These are phyloP conservation scores for Penicillium waksmanii DNA, from an alignment of 495 filamentous ascomycete species.

Conservation along the genomic window DNA sequence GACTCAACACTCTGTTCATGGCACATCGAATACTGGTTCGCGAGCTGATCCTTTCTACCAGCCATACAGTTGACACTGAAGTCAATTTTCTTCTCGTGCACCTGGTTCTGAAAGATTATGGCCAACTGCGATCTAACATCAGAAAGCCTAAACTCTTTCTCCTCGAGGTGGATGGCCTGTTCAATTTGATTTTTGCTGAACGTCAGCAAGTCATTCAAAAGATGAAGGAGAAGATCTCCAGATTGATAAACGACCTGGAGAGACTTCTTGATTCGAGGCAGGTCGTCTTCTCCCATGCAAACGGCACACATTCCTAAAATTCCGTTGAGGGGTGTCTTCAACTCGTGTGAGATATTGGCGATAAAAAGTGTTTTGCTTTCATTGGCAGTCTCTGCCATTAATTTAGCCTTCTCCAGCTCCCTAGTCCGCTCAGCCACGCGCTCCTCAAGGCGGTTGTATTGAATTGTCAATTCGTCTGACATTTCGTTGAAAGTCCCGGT, in stretches of 20 bases:
- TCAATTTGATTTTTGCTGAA: slow-evolving; percentile 96
- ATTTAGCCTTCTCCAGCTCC: slow-evolving; percentile 85
- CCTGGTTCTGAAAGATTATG: slow-evolving; percentile 88
- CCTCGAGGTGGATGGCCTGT: slow-evolving; percentile 74
- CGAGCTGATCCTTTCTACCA: slow-evolving; percentile 7
- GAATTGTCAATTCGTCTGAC: slow-evolving; percentile 85
- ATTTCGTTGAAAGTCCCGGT: slow-evolving; percentile 91
- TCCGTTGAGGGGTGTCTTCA: slow-evolving; percentile 90
- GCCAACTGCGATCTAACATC: slow-evolving; percentile 79
- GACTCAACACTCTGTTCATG: neutral
- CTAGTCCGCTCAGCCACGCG: slow-evolving; percentile 80
- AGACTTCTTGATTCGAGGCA: slow-evolving; percentile 73
- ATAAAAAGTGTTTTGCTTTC: slow-evolving; percentile 96
- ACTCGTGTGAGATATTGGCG: slow-evolving; percentile 92
- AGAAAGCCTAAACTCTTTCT: slow-evolving; percentile 79
- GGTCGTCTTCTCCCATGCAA: slow-evolving; percentile 86
- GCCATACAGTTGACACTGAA: slow-evolving; percentile 68
- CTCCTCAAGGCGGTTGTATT: slow-evolving; percentile 82
- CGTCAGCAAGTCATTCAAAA: slow-evolving; percentile 88
- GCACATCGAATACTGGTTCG: neutral
- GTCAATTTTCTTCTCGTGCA: slow-evolving; percentile 73
- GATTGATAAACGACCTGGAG: slow-evolving; percentile 88
- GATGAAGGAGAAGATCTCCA: slow-evolving; percentile 81
- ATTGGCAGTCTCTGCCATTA: slow-evolving; percentile 88
- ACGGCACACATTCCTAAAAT: slow-evolving; percentile 93